These are phyloP conservation scores for Albophoma yamanashiensis DNA, from an alignment of 2,329 filamentous ascomycete species.

Conservation along the genomic window DNA sequence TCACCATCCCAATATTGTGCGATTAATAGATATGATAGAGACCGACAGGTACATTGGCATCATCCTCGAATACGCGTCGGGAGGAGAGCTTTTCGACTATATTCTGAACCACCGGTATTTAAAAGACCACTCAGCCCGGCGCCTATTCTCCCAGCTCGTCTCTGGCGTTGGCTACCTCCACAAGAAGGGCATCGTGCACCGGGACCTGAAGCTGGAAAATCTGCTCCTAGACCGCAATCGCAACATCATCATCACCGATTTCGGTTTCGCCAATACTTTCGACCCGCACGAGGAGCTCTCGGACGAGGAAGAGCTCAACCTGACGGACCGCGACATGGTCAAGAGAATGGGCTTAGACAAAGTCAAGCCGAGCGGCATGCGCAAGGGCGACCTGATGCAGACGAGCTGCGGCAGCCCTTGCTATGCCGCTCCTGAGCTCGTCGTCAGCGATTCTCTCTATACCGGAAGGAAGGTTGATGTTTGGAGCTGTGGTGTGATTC, in stretches of 20 bases:
- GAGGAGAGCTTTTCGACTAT: conserved; percentile 95
- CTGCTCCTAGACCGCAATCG: conserved; percentile 88
- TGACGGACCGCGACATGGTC: conserved; percentile 80
- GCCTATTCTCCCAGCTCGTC: conserved; percentile 88
- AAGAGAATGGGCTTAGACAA: conserved; percentile 79
- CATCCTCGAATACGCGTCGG: conserved; percentile 95
- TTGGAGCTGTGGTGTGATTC: conserved; percentile 97
- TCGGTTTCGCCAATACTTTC: conserved; percentile 97
- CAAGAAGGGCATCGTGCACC: conserved; percentile 96
- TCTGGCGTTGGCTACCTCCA: conserved; percentile 96
- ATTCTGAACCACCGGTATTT: conserved; percentile 95
- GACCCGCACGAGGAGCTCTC: conserved; percentile 77
- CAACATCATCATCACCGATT: conserved; percentile 99
- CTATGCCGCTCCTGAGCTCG: conserved; percentile 92
- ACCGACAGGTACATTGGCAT: conserved; percentile 96
- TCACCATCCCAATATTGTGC: conserved; percentile 93
- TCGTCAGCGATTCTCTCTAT: conserved; percentile 94
- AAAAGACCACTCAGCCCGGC: conserved; percentile 82
- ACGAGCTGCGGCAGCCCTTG: conserved; percentile 97
- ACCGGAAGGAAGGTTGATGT: conserved; percentile 97
- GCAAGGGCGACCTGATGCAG: conserved; percentile 94
- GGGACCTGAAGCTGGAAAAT: conserved; percentile 95
- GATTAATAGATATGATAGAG: conserved; percentile 96
- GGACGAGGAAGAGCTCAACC: conserved; percentile 80
- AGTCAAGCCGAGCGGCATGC: conserved; percentile 59